Evolutionary conservation across 2,329 filamentous ascomycete species (phyloP).

Genomic region (Scedosporium aurantiacum): DNA sequence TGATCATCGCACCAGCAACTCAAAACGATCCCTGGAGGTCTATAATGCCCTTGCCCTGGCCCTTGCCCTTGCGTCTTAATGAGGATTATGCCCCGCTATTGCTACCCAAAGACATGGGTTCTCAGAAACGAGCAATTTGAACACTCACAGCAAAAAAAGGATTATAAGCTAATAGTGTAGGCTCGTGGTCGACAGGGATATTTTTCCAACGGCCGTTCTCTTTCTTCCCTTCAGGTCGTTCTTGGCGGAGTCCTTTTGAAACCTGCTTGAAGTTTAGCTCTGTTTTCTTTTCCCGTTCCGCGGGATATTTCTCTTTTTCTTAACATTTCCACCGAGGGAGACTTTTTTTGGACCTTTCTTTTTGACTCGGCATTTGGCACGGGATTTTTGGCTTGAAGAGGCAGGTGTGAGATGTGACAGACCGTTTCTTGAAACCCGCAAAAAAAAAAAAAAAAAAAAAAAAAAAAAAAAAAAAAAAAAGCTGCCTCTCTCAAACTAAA

Average conservation of each 20-base stretch:
- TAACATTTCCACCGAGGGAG: too few relatives aligned
- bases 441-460: too few relatives aligned
- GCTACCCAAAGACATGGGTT: neutral
- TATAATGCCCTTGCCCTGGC: too few relatives aligned
- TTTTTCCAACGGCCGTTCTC: neutral
- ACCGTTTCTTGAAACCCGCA: too few relatives aligned
- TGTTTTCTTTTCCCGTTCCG: too few relatives aligned
- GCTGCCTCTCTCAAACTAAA: too few relatives aligned
- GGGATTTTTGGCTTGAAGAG: neutral
- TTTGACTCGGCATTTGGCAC: neutral
- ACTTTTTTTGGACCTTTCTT: too few relatives aligned
- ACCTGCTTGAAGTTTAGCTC: neutral
- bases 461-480: too few relatives aligned
- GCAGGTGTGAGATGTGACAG: neutral
- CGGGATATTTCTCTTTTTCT: too few relatives aligned
- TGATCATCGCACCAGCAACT: too few relatives aligned
- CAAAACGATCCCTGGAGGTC: too few relatives aligned
- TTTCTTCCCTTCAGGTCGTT: neutral
- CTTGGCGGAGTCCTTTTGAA: neutral
- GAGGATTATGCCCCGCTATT: neutral
- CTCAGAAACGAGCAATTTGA: neutral
- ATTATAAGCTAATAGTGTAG: neutral
- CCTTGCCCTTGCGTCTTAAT: neutral
- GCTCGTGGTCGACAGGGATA: neutral
- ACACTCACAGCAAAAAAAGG: neutral